phyloP scores from a whole-genome alignment of 768 basidiomycete species.

The Russula ochroleuca region DNA sequence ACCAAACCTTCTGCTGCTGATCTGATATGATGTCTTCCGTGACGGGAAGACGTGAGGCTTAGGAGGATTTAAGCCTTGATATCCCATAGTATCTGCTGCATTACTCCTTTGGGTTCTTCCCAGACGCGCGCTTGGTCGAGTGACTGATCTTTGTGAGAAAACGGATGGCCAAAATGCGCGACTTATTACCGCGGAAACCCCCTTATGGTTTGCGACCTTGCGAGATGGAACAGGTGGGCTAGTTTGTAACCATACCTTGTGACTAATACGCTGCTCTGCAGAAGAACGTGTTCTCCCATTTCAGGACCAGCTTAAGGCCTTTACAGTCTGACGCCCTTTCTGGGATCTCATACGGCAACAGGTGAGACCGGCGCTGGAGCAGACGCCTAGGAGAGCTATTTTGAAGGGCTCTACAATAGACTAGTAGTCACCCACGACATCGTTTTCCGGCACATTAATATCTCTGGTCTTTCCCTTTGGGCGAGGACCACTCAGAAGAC shows the following conservation, averaged over 20 bases:
- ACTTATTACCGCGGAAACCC: constrained; percentile 3
- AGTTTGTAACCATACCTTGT: constrained; percentile 3
- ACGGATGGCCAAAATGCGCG: neutral
- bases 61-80: constrained; percentile 16
- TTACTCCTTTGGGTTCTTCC: constrained; percentile 14
- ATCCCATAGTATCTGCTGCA: constrained; percentile 10
- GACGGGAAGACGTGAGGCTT: constrained; percentile 10
- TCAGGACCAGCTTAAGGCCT: constrained; percentile 3
- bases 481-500: neutral
- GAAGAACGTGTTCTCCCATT: constrained; percentile 18
- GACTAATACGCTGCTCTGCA: constrained; percentile 11
- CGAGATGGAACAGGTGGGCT: constrained; percentile 1
- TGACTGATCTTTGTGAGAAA: neutral
- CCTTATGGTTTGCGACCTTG: neutral
- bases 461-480: neutral
- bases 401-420: neutral
- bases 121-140: constrained; percentile 3
- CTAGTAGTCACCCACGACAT: neutral
- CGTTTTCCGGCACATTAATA: neutral
- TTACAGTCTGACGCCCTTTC: neutral
- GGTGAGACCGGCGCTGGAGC: neutral
- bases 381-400: constrained; percentile 1
- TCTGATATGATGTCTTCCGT: constrained; percentile 16
- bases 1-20: constrained; percentile 22
- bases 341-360: constrained; percentile 4